Evolutionary conservation across 257 asterid genomes (phyloP).

Genomic region (Solanum lycopersicoides): DNA sequence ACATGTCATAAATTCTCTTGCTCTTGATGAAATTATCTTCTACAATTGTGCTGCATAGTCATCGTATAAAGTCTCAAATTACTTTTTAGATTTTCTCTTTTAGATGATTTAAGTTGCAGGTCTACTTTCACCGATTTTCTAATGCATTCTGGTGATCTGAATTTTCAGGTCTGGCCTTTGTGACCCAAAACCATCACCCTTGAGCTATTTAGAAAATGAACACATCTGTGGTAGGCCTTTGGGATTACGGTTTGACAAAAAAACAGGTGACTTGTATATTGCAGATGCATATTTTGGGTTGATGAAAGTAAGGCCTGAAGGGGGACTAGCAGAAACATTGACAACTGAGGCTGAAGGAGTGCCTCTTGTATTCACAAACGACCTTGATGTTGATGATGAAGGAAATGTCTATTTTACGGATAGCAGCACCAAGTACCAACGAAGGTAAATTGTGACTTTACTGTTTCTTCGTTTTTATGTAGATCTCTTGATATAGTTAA

Average conservation of each 20-base stretch:
- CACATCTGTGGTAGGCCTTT: constrained; percentile 97
- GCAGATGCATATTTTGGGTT: constrained; percentile 95
- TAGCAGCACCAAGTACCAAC: constrained; percentile 68
- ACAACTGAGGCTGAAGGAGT: constrained; percentile 75
- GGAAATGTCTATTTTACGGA: constrained; percentile 88
- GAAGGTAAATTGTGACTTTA: constrained; percentile 40
- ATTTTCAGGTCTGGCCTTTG: constrained; percentile 60
- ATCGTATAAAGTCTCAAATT: background rate
- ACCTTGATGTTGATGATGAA: constrained; percentile 70
- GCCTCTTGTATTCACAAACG: constrained; percentile 74
- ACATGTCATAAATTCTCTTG: background rate
- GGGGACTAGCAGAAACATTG: constrained; percentile 75
- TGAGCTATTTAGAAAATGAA: constrained; percentile 64
- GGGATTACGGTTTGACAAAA: constrained; percentile 74
- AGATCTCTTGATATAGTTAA: background rate
- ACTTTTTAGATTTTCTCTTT: background rate
- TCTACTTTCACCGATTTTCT: background rate
- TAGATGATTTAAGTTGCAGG: background rate
- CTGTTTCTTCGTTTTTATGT: background rate
- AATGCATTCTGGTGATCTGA: background rate
- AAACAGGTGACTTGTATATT: constrained; percentile 68
- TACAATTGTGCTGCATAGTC: background rate
- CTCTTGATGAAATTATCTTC: background rate
- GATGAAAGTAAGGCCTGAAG: constrained; percentile 92
- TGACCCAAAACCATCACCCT: constrained; percentile 51